These are phyloP conservation scores for Botrytis tulipae DNA, from an alignment of 2,329 filamentous ascomycete genomes.

Conservation along the genomic window DNA sequence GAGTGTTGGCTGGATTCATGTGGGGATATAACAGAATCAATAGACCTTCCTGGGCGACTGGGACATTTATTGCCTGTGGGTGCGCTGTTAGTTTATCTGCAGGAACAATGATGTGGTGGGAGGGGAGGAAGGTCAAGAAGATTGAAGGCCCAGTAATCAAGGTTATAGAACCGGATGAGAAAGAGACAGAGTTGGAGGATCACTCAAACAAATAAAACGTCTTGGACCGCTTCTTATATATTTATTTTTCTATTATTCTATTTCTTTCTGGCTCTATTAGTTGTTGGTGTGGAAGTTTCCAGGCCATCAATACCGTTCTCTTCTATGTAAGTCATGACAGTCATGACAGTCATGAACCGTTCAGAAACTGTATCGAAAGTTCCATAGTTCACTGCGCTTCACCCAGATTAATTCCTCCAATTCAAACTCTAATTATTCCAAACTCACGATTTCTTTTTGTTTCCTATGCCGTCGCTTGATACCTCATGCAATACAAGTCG, in stretches of 20 bases:
- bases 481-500: neutral
- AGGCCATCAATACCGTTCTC: too few relatives aligned
- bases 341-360: neutral
- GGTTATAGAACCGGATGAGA: slow-evolving; percentile 17
- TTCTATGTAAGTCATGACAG: neutral
- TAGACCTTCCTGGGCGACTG: slow-evolving; percentile 25
- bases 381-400: neutral
- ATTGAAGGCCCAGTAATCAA: slow-evolving; percentile 25
- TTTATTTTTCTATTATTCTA: neutral
- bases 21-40: slow-evolving; percentile 27
- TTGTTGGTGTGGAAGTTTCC: neutral
- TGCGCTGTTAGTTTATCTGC: slow-evolving; percentile 26
- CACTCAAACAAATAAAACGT: neutral
- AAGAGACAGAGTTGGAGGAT: neutral
- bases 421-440: neutral
- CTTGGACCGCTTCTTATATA: neutral
- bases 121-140: slow-evolving; percentile 27
- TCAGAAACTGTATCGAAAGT: neutral
- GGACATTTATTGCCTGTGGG: slow-evolving; percentile 24
- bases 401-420: neutral
- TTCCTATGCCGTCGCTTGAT: neutral
- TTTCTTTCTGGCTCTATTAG: neutral
- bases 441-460: too few relatives aligned
- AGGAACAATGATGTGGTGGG: slow-evolving; percentile 27
- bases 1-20: slow-evolving; percentile 24